These are phyloP conservation scores for Epichloe glyceriae DNA, from an alignment of 2,329 filamentous ascomycete genomes.

Conservation along the genomic window DNA sequence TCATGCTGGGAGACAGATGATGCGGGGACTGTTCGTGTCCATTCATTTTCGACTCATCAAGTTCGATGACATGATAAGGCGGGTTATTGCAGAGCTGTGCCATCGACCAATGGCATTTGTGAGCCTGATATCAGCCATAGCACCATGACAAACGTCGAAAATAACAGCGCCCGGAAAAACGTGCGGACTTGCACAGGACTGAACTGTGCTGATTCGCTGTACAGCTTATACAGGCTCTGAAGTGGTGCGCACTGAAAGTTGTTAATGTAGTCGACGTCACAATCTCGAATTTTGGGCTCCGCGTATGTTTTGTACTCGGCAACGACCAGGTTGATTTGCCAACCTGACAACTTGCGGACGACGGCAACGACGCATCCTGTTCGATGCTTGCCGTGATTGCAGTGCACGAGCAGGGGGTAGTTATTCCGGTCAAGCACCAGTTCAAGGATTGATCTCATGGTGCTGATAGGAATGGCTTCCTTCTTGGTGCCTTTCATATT, in stretches of 20 bases:
- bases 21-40: no score
- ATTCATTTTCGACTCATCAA: no score
- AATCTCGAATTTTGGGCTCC: slow-evolving; percentile 44
- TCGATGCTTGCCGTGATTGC: slow-evolving; percentile 89
- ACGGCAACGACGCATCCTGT: slow-evolving; percentile 81
- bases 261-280: slow-evolving; percentile 45
- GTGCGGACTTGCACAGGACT: slow-evolving; percentile 18
- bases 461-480: slow-evolving; percentile 48
- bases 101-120: slow-evolving; percentile 11
- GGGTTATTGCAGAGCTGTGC: neutral
- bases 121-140: slow-evolving; percentile 30
- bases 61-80: neutral
- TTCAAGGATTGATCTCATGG: slow-evolving; percentile 58
- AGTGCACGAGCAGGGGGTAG: slow-evolving; percentile 76
- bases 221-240: slow-evolving; percentile 3
- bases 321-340: slow-evolving; percentile 48
- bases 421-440: slow-evolving; percentile 60
- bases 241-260: slow-evolving; percentile 33
- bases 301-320: slow-evolving; percentile 62
- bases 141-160: slow-evolving; percentile 27
- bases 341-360: slow-evolving; percentile 60
- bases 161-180: slow-evolving; percentile 30
- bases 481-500: slow-evolving; percentile 85
- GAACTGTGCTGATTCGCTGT: slow-evolving; percentile 7
- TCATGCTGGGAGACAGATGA: no score